phyloP scores from a whole-genome alignment of 1,284 basidiomycete species.

The Apiotrichum porosum region DNA sequence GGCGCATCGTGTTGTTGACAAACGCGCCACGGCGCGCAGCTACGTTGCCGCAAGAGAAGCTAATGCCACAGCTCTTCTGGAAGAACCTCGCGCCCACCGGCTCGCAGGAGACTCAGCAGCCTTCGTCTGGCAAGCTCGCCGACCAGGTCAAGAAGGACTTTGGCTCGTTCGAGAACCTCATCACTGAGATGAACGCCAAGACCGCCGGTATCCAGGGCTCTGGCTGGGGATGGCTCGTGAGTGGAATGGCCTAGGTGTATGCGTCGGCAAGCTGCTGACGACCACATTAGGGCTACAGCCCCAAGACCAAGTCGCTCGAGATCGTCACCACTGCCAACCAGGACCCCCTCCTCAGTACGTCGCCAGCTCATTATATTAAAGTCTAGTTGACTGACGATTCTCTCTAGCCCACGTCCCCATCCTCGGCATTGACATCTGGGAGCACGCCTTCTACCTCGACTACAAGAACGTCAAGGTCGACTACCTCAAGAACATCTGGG shows the following conservation, averaged over 20 bases:
- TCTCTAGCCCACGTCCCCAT: conserved; percentile 71
- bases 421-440: conserved; percentile 95
- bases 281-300: conserved; percentile 66
- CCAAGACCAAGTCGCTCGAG: conserved; percentile 69
- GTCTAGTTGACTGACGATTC: neutral
- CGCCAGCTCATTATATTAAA: neutral
- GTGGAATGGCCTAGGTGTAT: conserved; percentile 34
- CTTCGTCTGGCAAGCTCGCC: conserved; percentile 67
- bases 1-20: neutral
- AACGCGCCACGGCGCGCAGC: too few species aligned
- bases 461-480: conserved; percentile 87
- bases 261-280: too few species aligned
- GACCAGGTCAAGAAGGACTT: conserved; percentile 76
- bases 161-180: conserved; percentile 70
- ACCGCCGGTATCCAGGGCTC: conserved; percentile 95
- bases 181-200: conserved; percentile 74
- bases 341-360: conserved; percentile 73
- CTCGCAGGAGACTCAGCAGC: conserved; percentile 59
- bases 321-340: conserved; percentile 91
- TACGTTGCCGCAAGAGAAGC: too few species aligned
- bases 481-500: conserved; percentile 86
- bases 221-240: conserved; percentile 94
- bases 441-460: conserved; percentile 66
- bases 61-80: conserved; percentile 95
- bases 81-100: conserved; percentile 78